Evolutionary conservation across 2,329 filamentous ascomycete genomes (phyloP), one percentile per base, ranked within the genome.

Genomic region (Tolypocladium ovalisporum): DNA sequence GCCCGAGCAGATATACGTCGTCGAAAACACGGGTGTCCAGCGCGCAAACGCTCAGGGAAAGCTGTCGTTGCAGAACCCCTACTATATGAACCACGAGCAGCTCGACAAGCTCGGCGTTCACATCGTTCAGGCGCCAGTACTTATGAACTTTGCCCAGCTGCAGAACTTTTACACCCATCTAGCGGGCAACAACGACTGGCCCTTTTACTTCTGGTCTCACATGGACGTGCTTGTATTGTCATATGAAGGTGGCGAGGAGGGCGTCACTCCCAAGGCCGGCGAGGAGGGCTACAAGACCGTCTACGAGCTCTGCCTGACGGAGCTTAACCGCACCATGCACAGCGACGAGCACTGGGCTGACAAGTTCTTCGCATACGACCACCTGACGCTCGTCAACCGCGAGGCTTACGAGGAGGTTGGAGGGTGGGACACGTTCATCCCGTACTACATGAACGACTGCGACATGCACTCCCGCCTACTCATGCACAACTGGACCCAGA

Each of bases 1-100:
- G 1, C 67, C 79, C 0, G 71, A 71, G 24, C 75, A 83, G 60
- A 83, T 85, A 59, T 79, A 79, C 60, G 76, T 84, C 2, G 68
- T 84, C 34, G 82, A 85, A 63, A 85, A 85, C 67, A 84, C 78
- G 6, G 81, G 81, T 7, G 76, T 77, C 17, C 79, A 82, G 65
- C 69, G 78, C 56, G 75, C 78, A 54, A 84, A 84, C 63, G 65
- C 70, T n/a, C 67, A 71, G 10, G 75, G 73, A 3, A 68, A 71
- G 37, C 71, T 84, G 4, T 73, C 74, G 0, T 69, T 79, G 0
- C 76, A 83, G 60, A 82, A 84, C 59, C 81, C 79, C 0, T 82
- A 79, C 67, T 83, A 75, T 65, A 69, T 85, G 27, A 78, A 83
- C 66, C 77, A 84, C 62, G 72, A 70, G 0, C 68, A 72, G 5